Percentiles rank a stretch among this genome's conserved stretches.
Evolutionary conservation across 2,329 filamentous ascomycete genomes (phyloP).

Genomic region (Stemphylium beticola): DNA sequence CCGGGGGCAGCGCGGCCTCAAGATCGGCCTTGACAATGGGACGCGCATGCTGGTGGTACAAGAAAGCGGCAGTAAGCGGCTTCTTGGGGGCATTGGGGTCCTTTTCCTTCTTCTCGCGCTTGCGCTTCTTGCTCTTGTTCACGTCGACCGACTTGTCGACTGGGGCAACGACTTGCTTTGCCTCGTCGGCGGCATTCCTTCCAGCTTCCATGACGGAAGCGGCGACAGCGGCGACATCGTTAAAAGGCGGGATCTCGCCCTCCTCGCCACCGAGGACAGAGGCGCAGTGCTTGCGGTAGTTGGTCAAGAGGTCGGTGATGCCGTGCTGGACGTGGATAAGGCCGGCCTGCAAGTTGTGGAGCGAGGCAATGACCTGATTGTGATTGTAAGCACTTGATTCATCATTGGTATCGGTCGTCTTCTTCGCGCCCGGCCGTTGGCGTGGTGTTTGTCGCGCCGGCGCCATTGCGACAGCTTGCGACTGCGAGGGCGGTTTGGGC

Average conservation of each 20-base stretch:
- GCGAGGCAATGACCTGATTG: constrained; percentile 73
- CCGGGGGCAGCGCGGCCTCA: constrained; percentile 58
- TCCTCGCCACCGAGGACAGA: constrained; percentile 65
- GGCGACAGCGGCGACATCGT: constrained; percentile 36
- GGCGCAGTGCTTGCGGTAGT: constrained; percentile 89
- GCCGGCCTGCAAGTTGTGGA: constrained; percentile 75
- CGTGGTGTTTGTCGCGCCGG: constrained; percentile 22
- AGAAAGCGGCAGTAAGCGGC: constrained; percentile 90
- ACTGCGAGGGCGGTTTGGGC: background rate
- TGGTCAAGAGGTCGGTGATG: constrained; percentile 78
- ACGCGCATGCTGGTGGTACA: constrained; percentile 89
- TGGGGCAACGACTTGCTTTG: constrained; percentile 27
- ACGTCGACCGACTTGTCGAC: constrained; percentile 17
- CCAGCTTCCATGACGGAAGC: constrained; percentile 40
- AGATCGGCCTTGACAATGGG: constrained; percentile 77
- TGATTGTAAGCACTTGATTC: constrained; percentile 12
- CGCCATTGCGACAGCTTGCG: constrained; percentile 4
- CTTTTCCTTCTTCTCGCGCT: constrained; percentile 76
- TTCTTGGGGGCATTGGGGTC: constrained; percentile 96
- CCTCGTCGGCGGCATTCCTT: constrained; percentile 28
- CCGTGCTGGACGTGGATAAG: constrained; percentile 54
- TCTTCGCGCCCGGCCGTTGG: constrained; percentile 9
- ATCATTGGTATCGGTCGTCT: background rate
- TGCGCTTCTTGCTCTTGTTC: constrained; percentile 66
- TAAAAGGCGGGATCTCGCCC: constrained; percentile 51